A percentile compares a stretch with the other conserved stretches of the same genome.
Conservation (phyloP, 139 green algal species). For the Microglena sp. region DNA sequence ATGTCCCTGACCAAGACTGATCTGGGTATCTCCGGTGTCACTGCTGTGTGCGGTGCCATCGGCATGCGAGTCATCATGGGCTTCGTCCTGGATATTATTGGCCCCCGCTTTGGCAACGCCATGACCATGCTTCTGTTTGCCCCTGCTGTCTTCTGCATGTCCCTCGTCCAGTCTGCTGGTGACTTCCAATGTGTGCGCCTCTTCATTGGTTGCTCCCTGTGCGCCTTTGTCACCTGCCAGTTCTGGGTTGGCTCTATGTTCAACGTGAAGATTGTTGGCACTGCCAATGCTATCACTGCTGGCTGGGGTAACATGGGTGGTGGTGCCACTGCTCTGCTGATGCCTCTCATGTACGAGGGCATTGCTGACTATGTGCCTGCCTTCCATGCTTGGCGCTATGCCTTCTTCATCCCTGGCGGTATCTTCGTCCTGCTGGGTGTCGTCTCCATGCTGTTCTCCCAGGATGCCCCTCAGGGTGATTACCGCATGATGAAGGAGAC, state of each 20-base stretch:
- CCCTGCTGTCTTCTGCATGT: slow-evolving; percentile 65
- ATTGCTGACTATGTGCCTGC: not conserved
- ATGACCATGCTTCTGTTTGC: slow-evolving; percentile 43
- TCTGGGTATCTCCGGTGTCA: slow-evolving; percentile 35
- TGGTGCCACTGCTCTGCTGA: slow-evolving; percentile 83
- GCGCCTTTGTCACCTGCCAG: slow-evolving; percentile 49
- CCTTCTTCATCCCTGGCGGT: slow-evolving; percentile 65
- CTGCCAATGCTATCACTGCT: slow-evolving; percentile 76
- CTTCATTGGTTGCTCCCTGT: slow-evolving; percentile 66
- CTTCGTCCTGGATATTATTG: slow-evolving; percentile 62
- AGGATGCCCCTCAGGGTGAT: slow-evolving; percentile 81
- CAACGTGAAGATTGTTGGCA: slow-evolving; percentile 76
- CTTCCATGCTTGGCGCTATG: slow-evolving; percentile 28
- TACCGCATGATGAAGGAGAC: slow-evolving; percentile 62
- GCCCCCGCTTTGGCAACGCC: slow-evolving; percentile 45
- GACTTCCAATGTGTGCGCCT: slow-evolving; percentile 37
- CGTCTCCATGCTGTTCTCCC: slow-evolving; percentile 22
- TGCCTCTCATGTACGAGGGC: slow-evolving; percentile 73
- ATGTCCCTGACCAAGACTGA: slow-evolving; percentile 58
- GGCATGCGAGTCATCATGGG: slow-evolving; percentile 54
- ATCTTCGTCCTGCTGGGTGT: slow-evolving; percentile 60
- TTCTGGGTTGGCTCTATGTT: slow-evolving; percentile 60
- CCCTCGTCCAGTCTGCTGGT: slow-evolving; percentile 36
- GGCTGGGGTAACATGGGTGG: slow-evolving; percentile 83
- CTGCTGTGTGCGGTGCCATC: slow-evolving; percentile 63